These are phyloP conservation scores for Schizophyllum amplum DNA, from an alignment of 1,284 basidiomycete species.

Conservation along the genomic window DNA sequence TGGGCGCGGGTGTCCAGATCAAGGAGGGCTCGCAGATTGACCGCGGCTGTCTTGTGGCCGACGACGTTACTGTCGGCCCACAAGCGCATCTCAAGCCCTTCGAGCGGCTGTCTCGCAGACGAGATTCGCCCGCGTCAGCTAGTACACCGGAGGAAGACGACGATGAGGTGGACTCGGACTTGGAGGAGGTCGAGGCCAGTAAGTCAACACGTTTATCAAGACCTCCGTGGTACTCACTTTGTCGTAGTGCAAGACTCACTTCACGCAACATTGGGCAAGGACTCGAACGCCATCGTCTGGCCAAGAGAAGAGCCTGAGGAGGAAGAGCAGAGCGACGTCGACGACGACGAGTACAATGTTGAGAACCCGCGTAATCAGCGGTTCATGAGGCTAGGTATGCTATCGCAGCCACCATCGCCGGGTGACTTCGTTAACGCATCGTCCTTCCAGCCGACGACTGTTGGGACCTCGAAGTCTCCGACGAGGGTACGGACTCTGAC, in stretches of 20 bases:
- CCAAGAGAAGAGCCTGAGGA: slow-evolving; percentile 45
- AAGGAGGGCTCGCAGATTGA: slow-evolving; percentile 57
- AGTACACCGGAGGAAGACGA: slow-evolving; percentile 25
- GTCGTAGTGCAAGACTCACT: slow-evolving; percentile 30
- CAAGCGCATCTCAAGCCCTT: slow-evolving; percentile 64
- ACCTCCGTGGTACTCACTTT: slow-evolving; percentile 4
- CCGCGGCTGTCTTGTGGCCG: slow-evolving; percentile 71
- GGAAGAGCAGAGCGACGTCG: slow-evolving; percentile 32
- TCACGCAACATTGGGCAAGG: slow-evolving; percentile 41
- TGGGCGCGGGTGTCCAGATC: slow-evolving; percentile 71
- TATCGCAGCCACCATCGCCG: slow-evolving; percentile 1
- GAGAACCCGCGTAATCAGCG: slow-evolving; percentile 57
- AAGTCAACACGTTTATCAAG: slow-evolving; percentile 16
- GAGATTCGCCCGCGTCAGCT: background rate
- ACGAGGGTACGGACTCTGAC: slow-evolving; percentile 42
- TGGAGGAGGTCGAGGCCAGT: slow-evolving; percentile 61
- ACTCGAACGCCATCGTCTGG: slow-evolving; percentile 68
- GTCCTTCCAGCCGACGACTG: slow-evolving; percentile 44
- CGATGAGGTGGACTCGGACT: slow-evolving; percentile 45
- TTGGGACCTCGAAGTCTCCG: slow-evolving; percentile 51
- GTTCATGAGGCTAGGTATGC: slow-evolving; percentile 62
- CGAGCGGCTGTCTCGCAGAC: slow-evolving; percentile 55
- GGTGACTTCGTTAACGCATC: slow-evolving; percentile 2
- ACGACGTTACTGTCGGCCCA: slow-evolving; percentile 73
- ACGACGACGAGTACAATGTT: slow-evolving; percentile 36